These are phyloP conservation scores for Claviceps paspali DNA, from an alignment of 2,329 filamentous ascomycete genomes.

Conservation along the genomic window DNA sequence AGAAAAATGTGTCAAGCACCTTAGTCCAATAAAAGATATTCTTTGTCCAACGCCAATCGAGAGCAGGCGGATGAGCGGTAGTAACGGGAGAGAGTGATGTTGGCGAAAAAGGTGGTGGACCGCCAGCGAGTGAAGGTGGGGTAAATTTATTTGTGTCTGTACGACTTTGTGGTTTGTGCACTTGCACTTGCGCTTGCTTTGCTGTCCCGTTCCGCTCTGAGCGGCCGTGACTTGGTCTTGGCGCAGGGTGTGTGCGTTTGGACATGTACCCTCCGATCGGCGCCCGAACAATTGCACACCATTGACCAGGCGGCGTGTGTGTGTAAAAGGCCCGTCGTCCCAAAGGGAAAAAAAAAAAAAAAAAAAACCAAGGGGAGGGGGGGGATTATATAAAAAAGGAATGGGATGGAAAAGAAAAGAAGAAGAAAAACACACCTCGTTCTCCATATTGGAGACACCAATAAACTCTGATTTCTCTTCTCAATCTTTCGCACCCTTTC, in stretches of 20 bases:
- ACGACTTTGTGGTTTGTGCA: neutral
- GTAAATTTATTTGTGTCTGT: slow-evolving; percentile 7
- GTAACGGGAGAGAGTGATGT: neutral
- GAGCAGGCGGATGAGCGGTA: no score
- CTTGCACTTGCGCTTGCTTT: neutral
- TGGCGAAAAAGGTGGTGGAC: slow-evolving; percentile 4
- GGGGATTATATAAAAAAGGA: neutral
- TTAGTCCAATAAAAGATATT: no score
- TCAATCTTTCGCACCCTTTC: neutral
- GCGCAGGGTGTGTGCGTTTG: neutral
- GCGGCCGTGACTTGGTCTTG: neutral
- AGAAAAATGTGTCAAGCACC: no score
- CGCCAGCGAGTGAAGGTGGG: slow-evolving; percentile 4
- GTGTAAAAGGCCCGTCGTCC: no score
- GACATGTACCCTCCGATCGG: neutral
- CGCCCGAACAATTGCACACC: no score
- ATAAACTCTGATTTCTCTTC: neutral
- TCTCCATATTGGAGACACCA: slow-evolving; percentile 9
- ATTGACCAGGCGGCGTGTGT: no score
- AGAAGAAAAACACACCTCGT: slow-evolving; percentile 7
- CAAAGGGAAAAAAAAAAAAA: no score
- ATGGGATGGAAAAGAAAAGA: neutral
- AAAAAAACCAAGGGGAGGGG: neutral
- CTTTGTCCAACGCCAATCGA: no score
- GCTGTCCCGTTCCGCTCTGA: no score